phyloP scores from a whole-genome alignment of 169 alveolate genomes.

The Eimeria maxima region DNA sequence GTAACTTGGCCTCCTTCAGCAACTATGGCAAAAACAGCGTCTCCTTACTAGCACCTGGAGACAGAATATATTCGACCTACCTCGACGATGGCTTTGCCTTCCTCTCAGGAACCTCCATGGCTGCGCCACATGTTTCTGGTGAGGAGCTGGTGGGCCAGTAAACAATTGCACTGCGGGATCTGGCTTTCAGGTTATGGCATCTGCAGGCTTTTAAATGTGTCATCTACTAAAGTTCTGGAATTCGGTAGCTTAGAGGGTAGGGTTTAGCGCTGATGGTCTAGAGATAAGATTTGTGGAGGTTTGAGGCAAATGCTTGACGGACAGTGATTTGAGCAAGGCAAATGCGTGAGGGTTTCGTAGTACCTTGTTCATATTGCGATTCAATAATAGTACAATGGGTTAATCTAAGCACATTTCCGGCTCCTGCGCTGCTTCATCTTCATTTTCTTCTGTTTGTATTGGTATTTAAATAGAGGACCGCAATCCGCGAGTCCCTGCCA shows the following conservation, averaged over 20 bases:
- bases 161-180: background rate
- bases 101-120: slow-evolving; percentile 90
- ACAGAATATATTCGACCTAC: slow-evolving; percentile 85
- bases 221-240: background rate
- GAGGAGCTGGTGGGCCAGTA: background rate
- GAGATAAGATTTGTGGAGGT: background rate
- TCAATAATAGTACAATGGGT: background rate
- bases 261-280: background rate
- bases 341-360: background rate
- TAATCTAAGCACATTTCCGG: background rate
- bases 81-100: slow-evolving; percentile 79
- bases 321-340: background rate
- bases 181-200: background rate
- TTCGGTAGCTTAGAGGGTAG: background rate
- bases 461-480: no score
- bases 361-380: background rate
- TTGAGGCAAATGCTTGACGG: background rate
- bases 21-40: slow-evolving; percentile 87
- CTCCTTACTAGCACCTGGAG: slow-evolving; percentile 89
- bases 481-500: background rate
- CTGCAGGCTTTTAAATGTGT: background rate
- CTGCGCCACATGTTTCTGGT: slow-evolving; percentile 89
- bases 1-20: slow-evolving; percentile 86
- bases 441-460: background rate
- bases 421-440: background rate